Conservation (phyloP, 306 rosid genomes). For the Aeschynomene evenia region DNA sequence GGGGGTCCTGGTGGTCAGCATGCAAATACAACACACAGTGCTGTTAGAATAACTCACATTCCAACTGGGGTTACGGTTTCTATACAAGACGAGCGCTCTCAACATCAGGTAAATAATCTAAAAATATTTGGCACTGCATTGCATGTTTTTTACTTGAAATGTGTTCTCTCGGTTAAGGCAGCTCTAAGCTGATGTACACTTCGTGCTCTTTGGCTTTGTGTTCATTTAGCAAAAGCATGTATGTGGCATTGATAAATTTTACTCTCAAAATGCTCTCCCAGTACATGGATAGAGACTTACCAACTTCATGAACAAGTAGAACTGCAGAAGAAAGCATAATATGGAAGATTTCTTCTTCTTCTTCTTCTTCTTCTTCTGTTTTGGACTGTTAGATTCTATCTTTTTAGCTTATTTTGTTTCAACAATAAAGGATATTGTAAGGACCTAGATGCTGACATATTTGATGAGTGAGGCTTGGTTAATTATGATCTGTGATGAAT, state of each 20-base stretch:
- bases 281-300: background rate
- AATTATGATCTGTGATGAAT: background rate
- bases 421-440: background rate
- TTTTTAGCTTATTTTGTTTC: background rate
- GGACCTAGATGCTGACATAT: background rate
- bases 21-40: slow-evolving; percentile 95
- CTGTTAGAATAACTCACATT: slow-evolving; percentile 83
- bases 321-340: background rate
- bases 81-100: slow-evolving; percentile 95
- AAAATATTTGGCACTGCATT: slow-evolving; percentile 14
- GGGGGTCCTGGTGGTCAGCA: slow-evolving; percentile 98
- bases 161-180: slow-evolving; percentile 10
- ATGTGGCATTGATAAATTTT: slow-evolving; percentile 16
- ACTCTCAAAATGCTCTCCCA: background rate
- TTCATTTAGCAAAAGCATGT: slow-evolving; percentile 3
- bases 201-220: background rate
- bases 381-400: background rate
- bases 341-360: background rate
- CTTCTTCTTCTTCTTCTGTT: background rate
- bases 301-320: background rate
- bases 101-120: slow-evolving; percentile 63
- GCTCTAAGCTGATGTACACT: slow-evolving; percentile 9
- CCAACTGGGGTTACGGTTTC: slow-evolving; percentile 78
- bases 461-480: slow-evolving; percentile 3
- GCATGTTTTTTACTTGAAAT: slow-evolving; percentile 7